Evolutionary conservation across 371 early-diverging fungal genomes (phyloP).

Genomic region (Rhizopus stolonifer): DNA sequence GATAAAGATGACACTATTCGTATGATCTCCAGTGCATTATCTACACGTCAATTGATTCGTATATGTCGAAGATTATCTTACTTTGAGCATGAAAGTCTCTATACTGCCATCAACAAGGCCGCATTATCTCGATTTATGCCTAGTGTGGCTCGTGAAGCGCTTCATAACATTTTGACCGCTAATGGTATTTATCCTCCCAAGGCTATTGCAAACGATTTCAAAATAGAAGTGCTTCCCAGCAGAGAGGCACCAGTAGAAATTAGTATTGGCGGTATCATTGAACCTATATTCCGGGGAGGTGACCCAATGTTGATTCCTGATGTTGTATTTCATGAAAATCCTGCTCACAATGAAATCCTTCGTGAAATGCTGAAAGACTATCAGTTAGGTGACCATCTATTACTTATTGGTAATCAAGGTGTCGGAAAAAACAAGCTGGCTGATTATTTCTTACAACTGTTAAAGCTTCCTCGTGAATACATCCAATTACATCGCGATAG

Average conservation of each 20-base stretch:
- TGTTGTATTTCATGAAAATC: constrained; percentile 77
- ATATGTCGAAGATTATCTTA: constrained; percentile 71
- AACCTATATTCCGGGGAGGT: constrained; percentile 57
- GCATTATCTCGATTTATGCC: constrained; percentile 79
- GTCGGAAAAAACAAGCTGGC: constrained; percentile 85
- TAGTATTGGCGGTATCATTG: constrained; percentile 56
- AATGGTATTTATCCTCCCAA: constrained; percentile 60
- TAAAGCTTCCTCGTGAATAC: constrained; percentile 78
- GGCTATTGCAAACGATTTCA: constrained; percentile 31
- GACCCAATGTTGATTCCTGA: constrained; percentile 72
- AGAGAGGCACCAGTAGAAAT: constrained; percentile 49
- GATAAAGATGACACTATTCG: constrained; percentile 68
- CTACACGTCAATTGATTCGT: constrained; percentile 77
- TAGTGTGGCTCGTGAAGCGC: constrained; percentile 61
- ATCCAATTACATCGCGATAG: constrained; percentile 86
- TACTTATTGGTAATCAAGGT: constrained; percentile 80
- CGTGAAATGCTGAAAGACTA: constrained; percentile 74
- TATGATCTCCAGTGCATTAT: constrained; percentile 62
- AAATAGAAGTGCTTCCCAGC: constrained; percentile 60
- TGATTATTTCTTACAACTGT: constrained; percentile 75
- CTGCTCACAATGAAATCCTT: constrained; percentile 69
- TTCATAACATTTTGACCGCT: constrained; percentile 63
- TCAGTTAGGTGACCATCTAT: constrained; percentile 71
- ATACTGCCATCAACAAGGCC: constrained; percentile 71
- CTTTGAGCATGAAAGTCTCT: constrained; percentile 69